Percentiles rank a stretch among this genome's conserved stretches.
Conservation (phyloP, 176 grass and related monocot species). For the Hordeum marinum region DNA sequence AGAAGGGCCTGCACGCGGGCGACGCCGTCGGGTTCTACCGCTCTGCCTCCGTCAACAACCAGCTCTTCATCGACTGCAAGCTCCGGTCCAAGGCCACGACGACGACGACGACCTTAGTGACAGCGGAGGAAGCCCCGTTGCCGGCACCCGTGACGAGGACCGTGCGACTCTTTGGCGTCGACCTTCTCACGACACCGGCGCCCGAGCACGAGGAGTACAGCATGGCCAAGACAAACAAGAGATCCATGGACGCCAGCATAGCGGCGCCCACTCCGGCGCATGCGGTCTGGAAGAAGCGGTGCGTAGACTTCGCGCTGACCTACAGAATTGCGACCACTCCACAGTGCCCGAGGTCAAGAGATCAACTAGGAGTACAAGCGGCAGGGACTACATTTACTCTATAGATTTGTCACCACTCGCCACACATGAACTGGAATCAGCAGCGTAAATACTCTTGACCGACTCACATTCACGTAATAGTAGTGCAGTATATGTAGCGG, state of each 20-base stretch:
- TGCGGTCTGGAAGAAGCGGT: conserved; percentile 70
- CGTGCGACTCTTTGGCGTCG: conserved; percentile 72
- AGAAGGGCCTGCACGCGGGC: conserved; percentile 69
- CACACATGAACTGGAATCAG: no score
- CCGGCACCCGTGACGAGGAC: conserved; percentile 1
- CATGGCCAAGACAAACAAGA: conserved; percentile 35
- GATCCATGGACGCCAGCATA: conserved; percentile 17
- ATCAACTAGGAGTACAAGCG: background rate
- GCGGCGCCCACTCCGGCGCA: background rate
- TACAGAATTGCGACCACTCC: background rate
- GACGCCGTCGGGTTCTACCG: conserved; percentile 74
- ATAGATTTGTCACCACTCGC: no score
- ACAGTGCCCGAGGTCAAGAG: background rate
- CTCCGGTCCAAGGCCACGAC: conserved; percentile 3
- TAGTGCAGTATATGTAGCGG: no score
- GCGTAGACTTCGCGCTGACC: conserved; percentile 43
- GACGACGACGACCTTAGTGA: background rate
- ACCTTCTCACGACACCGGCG: conserved; percentile 26
- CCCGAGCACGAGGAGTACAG: background rate
- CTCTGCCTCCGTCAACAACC: conserved; percentile 30
- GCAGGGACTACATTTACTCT: no score
- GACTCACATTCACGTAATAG: no score
- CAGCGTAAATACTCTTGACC: no score
- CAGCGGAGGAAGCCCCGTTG: background rate
- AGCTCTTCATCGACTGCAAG: conserved; percentile 86